These are phyloP conservation scores for Teunomyces barrocoloradensis DNA, from an alignment of 805 yeast genomes.

Conservation along the genomic window DNA sequence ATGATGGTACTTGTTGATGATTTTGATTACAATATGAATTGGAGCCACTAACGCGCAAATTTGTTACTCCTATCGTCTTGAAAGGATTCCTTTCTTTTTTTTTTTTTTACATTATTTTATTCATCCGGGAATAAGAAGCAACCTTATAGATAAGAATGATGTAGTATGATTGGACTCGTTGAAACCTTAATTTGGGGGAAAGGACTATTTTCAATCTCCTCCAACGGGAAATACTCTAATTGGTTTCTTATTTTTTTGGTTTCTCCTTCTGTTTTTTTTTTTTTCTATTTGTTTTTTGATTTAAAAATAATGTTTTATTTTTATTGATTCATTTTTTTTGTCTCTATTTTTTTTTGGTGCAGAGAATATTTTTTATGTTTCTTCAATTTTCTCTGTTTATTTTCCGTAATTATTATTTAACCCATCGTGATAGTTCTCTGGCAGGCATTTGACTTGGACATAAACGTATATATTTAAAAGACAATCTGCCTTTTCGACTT, in stretches of 20 bases:
- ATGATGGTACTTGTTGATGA: neutral
- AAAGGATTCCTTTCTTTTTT: no score
- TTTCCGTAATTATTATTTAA: constrained; percentile 3
- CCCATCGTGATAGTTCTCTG: constrained; percentile 1
- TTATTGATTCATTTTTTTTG: neutral
- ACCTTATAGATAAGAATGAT: neutral
- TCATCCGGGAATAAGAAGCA: neutral
- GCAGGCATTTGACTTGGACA: neutral
- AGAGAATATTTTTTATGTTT: neutral
- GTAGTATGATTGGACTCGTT: neutral
- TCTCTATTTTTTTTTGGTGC: neutral
- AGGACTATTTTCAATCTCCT: neutral
- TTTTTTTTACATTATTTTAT: neutral
- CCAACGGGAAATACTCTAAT: neutral
- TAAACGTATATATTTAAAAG: constrained; percentile 1
- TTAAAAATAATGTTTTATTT: neutral
- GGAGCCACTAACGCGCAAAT: neutral
- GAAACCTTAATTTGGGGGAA: neutral
- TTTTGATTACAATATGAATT: neutral
- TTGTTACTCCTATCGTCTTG: no score
- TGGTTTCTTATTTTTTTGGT: neutral
- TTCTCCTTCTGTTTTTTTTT: neutral
- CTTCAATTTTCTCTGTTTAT: neutral
- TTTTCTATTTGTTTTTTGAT: neutral
- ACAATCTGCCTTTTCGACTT: constrained; percentile 2